Percentiles rank a stretch among this genome's conserved stretches.
Conservation (phyloP, 1,139 yeast genomes). For the Hemisphaericaspora xylanilytica region DNA sequence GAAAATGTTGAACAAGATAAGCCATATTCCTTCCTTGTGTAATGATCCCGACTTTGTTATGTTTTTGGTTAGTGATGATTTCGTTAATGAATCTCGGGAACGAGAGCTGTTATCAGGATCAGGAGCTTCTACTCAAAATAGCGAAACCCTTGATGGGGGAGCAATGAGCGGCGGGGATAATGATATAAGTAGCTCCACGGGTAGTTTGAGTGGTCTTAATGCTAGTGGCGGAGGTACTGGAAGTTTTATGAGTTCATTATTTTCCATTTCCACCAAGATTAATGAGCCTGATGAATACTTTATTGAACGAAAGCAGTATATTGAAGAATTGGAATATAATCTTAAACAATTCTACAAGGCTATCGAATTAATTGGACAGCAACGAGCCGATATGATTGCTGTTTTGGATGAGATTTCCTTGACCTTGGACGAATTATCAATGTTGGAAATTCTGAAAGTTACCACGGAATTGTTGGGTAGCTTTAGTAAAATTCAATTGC, state of each 20-base stretch:
- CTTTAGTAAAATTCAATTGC: slow-evolving; percentile 70
- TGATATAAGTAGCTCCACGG: slow-evolving; percentile 25
- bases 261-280: slow-evolving; percentile 58
- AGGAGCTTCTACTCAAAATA: slow-evolving; percentile 46
- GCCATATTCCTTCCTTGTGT: slow-evolving; percentile 54
- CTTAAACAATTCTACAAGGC: slow-evolving; percentile 68
- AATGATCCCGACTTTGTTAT: slow-evolving; percentile 73
- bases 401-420: slow-evolving; percentile 46
- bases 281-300: slow-evolving; percentile 81
- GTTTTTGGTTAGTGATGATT: slow-evolving; percentile 75
- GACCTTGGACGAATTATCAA: slow-evolving; percentile 69
- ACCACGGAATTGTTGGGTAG: slow-evolving; percentile 53
- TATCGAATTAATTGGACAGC: slow-evolving; percentile 70
- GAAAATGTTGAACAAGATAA: slow-evolving; percentile 74
- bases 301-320: slow-evolving; percentile 61
- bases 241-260: slow-evolving; percentile 64
- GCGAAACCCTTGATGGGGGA: slow-evolving; percentile 39
- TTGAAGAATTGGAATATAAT: slow-evolving; percentile 73
- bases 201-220: slow-evolving; percentile 27
- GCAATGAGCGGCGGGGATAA: slow-evolving; percentile 22
- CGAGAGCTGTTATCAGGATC: slow-evolving; percentile 58
- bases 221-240: slow-evolving; percentile 28
- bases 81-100: slow-evolving; percentile 61
- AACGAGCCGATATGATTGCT: slow-evolving; percentile 67
- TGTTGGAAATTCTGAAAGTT: slow-evolving; percentile 69